These are phyloP conservation scores for Pichia sp. DNA, from an alignment of 1,139 yeast species.

Conservation along the genomic window DNA sequence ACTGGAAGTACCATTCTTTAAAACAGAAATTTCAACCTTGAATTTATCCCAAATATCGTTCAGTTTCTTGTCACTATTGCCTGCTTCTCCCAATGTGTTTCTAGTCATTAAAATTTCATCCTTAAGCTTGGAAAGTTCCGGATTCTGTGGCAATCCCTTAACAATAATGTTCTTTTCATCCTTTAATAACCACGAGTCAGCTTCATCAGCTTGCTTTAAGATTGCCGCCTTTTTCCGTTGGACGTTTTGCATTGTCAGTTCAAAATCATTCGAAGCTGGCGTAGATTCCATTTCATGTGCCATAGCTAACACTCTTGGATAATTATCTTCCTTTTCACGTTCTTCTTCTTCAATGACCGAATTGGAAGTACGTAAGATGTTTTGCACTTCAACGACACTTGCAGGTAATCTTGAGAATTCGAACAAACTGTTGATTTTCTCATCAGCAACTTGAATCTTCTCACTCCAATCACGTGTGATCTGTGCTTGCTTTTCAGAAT, in stretches of 20 bases:
- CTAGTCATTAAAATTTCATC: slow-evolving; percentile 36
- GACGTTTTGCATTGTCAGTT: slow-evolving; percentile 7
- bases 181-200: slow-evolving; percentile 61
- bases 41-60: slow-evolving; percentile 12
- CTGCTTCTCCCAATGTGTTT: slow-evolving; percentile 65
- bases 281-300: slow-evolving; percentile 25
- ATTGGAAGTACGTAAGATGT: slow-evolving; percentile 28
- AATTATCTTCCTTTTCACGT: slow-evolving; percentile 25
- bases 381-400: slow-evolving; percentile 56
- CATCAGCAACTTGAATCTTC: slow-evolving; percentile 72
- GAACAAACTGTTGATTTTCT: slow-evolving; percentile 72
- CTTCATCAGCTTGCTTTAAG: slow-evolving; percentile 47
- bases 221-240: slow-evolving; percentile 8
- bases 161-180: slow-evolving; percentile 41
- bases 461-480: slow-evolving; percentile 75
- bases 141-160: slow-evolving; percentile 4
- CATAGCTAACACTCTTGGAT: slow-evolving; percentile 30
- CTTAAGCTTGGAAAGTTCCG: slow-evolving; percentile 10
- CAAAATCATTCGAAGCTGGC: slow-evolving; percentile 15
- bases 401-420: slow-evolving; percentile 79
- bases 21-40: slow-evolving; percentile 16
- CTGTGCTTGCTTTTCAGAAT: slow-evolving; percentile 87
- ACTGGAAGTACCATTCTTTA: slow-evolving; percentile 16
- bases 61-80: slow-evolving; percentile 39
- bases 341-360: slow-evolving; percentile 24